Conservation (phyloP, 1,284 basidiomycete species). For the Moniliophthora roreri region DNA sequence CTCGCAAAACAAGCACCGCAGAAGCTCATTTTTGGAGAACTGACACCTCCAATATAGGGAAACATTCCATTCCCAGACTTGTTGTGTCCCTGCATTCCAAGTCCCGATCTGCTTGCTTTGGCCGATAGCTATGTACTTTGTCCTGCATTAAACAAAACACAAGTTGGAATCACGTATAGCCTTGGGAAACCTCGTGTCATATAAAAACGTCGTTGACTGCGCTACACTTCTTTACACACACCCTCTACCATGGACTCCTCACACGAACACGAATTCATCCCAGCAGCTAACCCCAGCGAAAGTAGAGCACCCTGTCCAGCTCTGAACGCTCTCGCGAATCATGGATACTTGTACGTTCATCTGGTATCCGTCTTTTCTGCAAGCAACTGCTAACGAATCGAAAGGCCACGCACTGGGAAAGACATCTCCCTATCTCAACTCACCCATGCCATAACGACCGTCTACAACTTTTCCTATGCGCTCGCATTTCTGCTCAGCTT, state of each 20-base stretch:
- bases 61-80: too few relatives aligned
- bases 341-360: constrained; percentile 21
- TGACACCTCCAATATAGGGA: too few relatives aligned
- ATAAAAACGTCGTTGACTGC: too few relatives aligned
- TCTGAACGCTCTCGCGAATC: constrained; percentile 30
- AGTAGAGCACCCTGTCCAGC: constrained; percentile 27
- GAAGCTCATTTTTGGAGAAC: too few relatives aligned
- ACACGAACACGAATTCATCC: neutral
- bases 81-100: too few relatives aligned
- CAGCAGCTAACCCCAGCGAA: neutral
- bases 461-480: constrained; percentile 52
- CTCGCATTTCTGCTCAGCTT: constrained; percentile 48
- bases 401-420: constrained; percentile 51
- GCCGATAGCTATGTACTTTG: too few relatives aligned
- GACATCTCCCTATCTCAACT: constrained; percentile 44
- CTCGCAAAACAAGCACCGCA: too few relatives aligned
- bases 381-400: constrained; percentile 3
- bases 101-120: too few relatives aligned
- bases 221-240: too few relatives aligned
- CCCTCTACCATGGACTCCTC: neutral
- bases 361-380: neutral
- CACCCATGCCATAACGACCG: constrained; percentile 40
- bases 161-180: too few relatives aligned
- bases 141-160: too few relatives aligned
- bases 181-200: too few relatives aligned